Evolutionary conservation across 2,329 filamentous ascomycete genomes (phyloP).

Genomic region (Colletotrichum destructivum): DNA sequence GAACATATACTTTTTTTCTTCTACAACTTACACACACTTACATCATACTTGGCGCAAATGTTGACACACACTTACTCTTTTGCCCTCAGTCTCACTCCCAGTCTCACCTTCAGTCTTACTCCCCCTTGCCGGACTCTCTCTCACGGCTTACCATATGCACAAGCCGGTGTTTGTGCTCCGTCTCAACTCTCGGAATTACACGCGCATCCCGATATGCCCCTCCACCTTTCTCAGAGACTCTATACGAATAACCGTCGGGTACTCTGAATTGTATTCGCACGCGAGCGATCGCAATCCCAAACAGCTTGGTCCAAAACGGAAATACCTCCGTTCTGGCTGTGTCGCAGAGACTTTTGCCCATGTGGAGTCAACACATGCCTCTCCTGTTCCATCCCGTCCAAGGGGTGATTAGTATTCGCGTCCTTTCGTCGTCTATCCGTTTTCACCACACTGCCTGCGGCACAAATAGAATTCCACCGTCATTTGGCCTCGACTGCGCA

Average conservation of each 20-base stretch:
- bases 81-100: no score
- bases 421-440: slow-evolving; percentile 19
- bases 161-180: slow-evolving; percentile 26
- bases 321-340: slow-evolving; percentile 37
- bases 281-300: slow-evolving; percentile 26
- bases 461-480: slow-evolving; percentile 1
- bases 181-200: slow-evolving; percentile 34
- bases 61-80: neutral
- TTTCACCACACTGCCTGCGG: slow-evolving; percentile 1
- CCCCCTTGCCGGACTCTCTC: neutral
- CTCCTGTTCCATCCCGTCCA: slow-evolving; percentile 32
- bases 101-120: neutral
- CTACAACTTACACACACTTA: slow-evolving; percentile 10
- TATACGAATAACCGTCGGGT: slow-evolving; percentile 6
- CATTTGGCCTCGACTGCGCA: slow-evolving; percentile 5
- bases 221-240: neutral
- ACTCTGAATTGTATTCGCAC: slow-evolving; percentile 21
- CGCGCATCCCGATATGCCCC: neutral
- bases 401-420: slow-evolving; percentile 32
- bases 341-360: slow-evolving; percentile 41
- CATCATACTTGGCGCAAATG: slow-evolving; percentile 9
- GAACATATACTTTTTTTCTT: slow-evolving; percentile 2
- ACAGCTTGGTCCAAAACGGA: slow-evolving; percentile 38
- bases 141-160: slow-evolving; percentile 1
- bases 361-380: slow-evolving; percentile 36